Conservation (phyloP, 2,329 filamentous ascomycete genomes). For the Fulvia fulva region DNA sequence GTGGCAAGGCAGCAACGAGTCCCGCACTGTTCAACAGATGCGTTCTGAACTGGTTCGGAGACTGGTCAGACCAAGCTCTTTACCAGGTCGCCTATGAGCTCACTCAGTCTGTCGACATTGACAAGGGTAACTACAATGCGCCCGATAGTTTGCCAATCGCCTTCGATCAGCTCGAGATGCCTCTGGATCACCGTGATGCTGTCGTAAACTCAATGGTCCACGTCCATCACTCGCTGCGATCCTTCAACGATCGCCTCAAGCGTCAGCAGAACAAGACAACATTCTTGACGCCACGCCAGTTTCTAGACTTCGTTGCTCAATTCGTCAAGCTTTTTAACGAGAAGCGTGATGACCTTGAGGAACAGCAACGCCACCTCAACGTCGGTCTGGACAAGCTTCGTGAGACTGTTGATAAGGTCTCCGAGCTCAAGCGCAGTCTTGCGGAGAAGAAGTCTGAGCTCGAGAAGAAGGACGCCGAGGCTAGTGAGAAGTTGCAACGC, state of each 20-base stretch:
- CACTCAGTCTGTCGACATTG: constrained; percentile 92
- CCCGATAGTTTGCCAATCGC: constrained; percentile 91
- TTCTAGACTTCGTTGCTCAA: constrained; percentile 95
- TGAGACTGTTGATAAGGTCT: constrained; percentile 95
- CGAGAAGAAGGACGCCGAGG: constrained; percentile 89
- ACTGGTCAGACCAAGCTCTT: constrained; percentile 98
- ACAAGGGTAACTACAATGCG: constrained; percentile 77
- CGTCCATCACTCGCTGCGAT: constrained; percentile 89
- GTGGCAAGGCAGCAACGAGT: constrained; percentile 94
- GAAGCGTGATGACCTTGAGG: constrained; percentile 96
- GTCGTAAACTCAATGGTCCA: constrained; percentile 99
- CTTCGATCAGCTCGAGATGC: constrained; percentile 78
- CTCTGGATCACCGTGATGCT: constrained; percentile 83
- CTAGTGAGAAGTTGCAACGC: constrained; percentile 92
- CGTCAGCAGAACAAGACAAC: constrained; percentile 92
- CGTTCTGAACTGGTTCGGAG: constrained; percentile 98
- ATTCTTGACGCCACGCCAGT: constrained; percentile 92
- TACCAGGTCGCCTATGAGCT: constrained; percentile 97
- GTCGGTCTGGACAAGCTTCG: constrained; percentile 95
- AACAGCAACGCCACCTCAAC: constrained; percentile 97
- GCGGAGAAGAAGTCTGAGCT: constrained; percentile 92
- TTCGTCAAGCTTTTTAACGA: constrained; percentile 97
- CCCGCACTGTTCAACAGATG: constrained; percentile 98
- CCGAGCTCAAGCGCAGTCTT: constrained; percentile 82
- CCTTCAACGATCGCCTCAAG: constrained; percentile 80